Conservation (phyloP, 2,329 filamentous ascomycete genomes). For the Cryphonectria naterciae region DNA sequence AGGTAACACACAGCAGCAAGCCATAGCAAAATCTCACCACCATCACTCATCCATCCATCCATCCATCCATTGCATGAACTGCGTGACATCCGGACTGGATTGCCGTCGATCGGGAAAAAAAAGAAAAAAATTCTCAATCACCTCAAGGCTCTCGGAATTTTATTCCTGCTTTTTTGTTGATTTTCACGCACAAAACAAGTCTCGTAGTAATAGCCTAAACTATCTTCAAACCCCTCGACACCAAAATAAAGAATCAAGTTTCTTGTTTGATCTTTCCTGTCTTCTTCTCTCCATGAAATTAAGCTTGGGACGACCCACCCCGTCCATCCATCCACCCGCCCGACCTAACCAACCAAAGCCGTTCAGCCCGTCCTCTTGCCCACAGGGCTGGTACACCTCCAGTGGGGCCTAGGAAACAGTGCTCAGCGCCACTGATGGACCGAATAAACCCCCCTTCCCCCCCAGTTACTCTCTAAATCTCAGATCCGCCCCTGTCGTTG, state of each 20-base stretch:
- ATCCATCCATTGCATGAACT: neutral
- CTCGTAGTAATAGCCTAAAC: neutral
- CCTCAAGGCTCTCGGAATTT: neutral
- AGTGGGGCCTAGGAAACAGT: neutral
- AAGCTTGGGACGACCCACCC: constrained; percentile 5
- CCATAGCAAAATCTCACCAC: neutral
- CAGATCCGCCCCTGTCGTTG: neutral
- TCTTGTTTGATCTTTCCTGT: neutral
- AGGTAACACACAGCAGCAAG: neutral
- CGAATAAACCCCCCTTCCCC: neutral
- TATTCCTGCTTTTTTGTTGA: neutral
- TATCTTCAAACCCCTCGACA: neutral
- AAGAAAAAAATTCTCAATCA: neutral
- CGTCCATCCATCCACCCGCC: neutral
- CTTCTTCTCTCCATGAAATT: neutral
- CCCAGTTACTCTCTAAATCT: neutral
- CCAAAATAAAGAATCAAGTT: neutral
- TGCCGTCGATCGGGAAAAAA: neutral
- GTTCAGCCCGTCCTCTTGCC: neutral
- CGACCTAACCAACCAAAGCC: neutral
- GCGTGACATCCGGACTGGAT: neutral
- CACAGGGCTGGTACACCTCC: neutral
- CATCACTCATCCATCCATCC: neutral
- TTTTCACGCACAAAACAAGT: neutral
- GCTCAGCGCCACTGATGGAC: neutral